Conservation (phyloP, 768 basidiomycete species). For the Mycena leptocephala region DNA sequence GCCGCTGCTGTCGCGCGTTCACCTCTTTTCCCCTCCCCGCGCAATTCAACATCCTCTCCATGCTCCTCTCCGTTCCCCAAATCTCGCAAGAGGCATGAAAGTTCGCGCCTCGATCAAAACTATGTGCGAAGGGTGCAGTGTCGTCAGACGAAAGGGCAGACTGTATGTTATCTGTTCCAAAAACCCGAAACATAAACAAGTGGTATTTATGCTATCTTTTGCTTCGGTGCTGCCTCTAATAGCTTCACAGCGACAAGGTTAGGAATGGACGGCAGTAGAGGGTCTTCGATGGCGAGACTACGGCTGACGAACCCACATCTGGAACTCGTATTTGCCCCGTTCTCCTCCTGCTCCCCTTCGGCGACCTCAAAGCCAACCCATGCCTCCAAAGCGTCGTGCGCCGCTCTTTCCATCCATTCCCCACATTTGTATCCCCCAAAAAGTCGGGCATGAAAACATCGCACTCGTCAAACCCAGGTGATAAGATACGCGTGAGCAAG, state of each 20-base stretch:
- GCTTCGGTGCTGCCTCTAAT: slow-evolving; percentile 5
- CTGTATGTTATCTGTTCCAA: slow-evolving; percentile 94
- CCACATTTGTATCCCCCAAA: slow-evolving; percentile 45
- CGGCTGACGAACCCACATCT: slow-evolving; percentile 88
- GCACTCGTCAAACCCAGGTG: slow-evolving; percentile 85
- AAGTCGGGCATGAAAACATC: slow-evolving; percentile 92
- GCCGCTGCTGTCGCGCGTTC: slow-evolving; percentile 71
- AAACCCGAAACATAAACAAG: slow-evolving; percentile 99
- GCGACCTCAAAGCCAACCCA: slow-evolving; percentile 91
- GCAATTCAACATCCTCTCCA: slow-evolving; percentile 50
- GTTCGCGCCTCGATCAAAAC: slow-evolving; percentile 94
- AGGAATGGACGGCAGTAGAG: slow-evolving; percentile 31
- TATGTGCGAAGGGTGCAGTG: slow-evolving; percentile 94
- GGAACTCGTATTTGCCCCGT: slow-evolving; percentile 89
- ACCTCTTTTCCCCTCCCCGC: slow-evolving; percentile 51
- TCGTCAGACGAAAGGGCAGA: slow-evolving; percentile 92
- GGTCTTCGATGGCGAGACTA: slow-evolving; percentile 23
- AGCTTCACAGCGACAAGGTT: slow-evolving; percentile 76
- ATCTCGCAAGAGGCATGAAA: slow-evolving; percentile 89
- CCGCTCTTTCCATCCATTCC: slow-evolving; percentile 69
- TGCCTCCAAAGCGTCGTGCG: slow-evolving; percentile 74
- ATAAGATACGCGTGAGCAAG: slow-evolving; percentile 87
- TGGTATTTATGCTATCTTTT: slow-evolving; percentile 49
- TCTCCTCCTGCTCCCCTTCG: slow-evolving; percentile 84
- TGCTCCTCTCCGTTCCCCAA: slow-evolving; percentile 46